Base-by-base conservation (phyloP, 1,139 yeast genomes). In the Hansenula sp. region DNA sequence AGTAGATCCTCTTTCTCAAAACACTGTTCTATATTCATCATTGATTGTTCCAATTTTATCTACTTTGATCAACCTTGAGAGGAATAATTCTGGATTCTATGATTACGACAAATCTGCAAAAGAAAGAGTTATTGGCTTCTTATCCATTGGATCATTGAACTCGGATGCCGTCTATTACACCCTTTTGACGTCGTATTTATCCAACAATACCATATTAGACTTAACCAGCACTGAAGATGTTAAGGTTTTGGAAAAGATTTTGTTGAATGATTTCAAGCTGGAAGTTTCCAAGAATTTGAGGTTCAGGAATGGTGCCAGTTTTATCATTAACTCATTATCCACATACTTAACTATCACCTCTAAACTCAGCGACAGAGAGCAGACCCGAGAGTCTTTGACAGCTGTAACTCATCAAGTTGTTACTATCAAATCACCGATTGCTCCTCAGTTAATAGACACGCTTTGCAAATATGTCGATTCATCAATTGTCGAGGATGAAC, bases 101-200 rank as follows among this genome's bases (percentile, higher is more conserved):
- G 64, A 70, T 12, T 65, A 69, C 30, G 82, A 76, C 40, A 72
- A 57, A 67, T 74, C 56, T 42, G 61, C 67, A 52, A 74, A 63
- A 45, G 74, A 58, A 1, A 73, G 74, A 45, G 57, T 83, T 10
- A 37, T 69, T 1, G 72, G 65, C 0, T 73, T 80, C 47, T 56
- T 84, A 28, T 64, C 66, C 15, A 47, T 79, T 15, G 85, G 89
- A 0, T 72, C 76, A 5, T 70, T 82, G 42, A 71, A 70, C 45
- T 79, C 83, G 51, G 67, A 68, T 36, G 73, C 81, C 0, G 51
- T 65, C 0, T 82, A 79, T 54, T 84, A 75, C 53, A 51, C 51
- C 5, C 43, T 60, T 11, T 46, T 72, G 12, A 19, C 48, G 1
- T 36, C 43, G 6, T 50, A 41, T 33, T 29, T 57, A 13, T 33